These are phyloP conservation scores for Penicillium sp. DNA, from an alignment of 2,329 filamentous ascomycete genomes.

Conservation along the genomic window DNA sequence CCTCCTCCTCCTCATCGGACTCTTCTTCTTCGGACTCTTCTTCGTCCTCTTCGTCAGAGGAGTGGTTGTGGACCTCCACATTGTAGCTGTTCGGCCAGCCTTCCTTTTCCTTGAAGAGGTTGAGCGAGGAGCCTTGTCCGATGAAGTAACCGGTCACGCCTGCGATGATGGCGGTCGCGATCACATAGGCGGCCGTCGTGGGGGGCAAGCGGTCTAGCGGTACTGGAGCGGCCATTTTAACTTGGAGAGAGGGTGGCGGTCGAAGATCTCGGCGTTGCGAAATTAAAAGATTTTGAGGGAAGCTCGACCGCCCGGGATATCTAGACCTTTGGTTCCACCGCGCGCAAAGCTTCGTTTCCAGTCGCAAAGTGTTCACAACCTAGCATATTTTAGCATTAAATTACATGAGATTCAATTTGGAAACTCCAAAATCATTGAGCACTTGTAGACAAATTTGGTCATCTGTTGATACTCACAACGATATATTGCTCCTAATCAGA, in stretches of 20 bases:
- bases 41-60: slow-evolving; percentile 43
- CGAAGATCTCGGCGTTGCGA: background rate
- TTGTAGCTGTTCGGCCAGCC: slow-evolving; percentile 57
- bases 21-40: slow-evolving; percentile 59
- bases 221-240: slow-evolving; percentile 34
- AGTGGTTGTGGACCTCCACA: slow-evolving; percentile 47
- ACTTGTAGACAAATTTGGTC: too few relatives aligned
- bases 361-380: background rate
- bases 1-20: slow-evolving; percentile 69
- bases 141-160: slow-evolving; percentile 75
- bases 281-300: background rate
- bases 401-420: background rate
- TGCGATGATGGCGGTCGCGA: slow-evolving; percentile 71
- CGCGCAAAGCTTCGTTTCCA: background rate
- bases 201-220: slow-evolving; percentile 47
- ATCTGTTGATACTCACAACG: too few relatives aligned
- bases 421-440: too few relatives aligned
- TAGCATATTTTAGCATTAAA: background rate
- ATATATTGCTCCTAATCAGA: too few relatives aligned
- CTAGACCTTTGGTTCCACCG: background rate
- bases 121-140: slow-evolving; percentile 65
- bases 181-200: slow-evolving; percentile 59
- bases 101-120: slow-evolving; percentile 59
- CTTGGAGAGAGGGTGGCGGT: slow-evolving; percentile 1
- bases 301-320: slow-evolving; percentile 9